Conservation (phyloP, 2,329 filamentous ascomycete species). For the Colletotrichum cordylinicola region DNA sequence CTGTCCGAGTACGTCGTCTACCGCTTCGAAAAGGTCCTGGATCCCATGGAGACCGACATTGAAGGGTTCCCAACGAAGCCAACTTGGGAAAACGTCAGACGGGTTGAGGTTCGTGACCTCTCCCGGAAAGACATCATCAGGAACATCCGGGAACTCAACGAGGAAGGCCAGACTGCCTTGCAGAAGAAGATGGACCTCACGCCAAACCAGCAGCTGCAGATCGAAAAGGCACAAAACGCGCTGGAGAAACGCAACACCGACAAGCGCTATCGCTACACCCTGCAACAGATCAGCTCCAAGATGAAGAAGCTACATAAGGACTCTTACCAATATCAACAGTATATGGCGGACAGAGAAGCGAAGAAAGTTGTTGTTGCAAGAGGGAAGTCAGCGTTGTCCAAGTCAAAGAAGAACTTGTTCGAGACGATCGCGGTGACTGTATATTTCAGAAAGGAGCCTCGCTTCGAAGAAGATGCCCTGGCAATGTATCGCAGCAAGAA, state of each 20-base stretch:
- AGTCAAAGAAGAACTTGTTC: conserved; percentile 31
- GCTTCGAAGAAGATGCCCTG: conserved; percentile 32
- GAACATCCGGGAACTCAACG: conserved; percentile 43
- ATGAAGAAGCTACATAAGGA: conserved; percentile 32
- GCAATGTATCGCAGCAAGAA: conserved; percentile 26
- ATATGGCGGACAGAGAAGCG: conserved; percentile 1
- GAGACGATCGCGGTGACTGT: conserved; percentile 48
- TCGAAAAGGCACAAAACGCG: conserved; percentile 42
- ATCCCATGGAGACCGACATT: conserved; percentile 37
- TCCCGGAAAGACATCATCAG: conserved; percentile 40
- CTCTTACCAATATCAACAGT: conserved; percentile 1
- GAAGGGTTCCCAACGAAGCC: conserved; percentile 37
- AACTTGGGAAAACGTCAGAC: conserved; percentile 46
- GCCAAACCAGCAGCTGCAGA: conserved; percentile 43
- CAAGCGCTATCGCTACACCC: conserved; percentile 40
- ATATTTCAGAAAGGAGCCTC: conserved; percentile 50
- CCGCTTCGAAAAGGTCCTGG: conserved; percentile 45
- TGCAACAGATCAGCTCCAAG: conserved; percentile 51
- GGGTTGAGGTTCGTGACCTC: conserved; percentile 38
- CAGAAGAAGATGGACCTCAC: conserved; percentile 45
- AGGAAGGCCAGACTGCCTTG: conserved; percentile 31
- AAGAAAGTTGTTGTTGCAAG: conserved; percentile 6
- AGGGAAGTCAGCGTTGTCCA: neutral
- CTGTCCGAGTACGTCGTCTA: conserved; percentile 47
- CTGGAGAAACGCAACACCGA: conserved; percentile 42